A percentile compares a stretch with the other conserved stretches of the same genome.
Conservation (phyloP, 306 rosid species). For the cucumber (Cucumis sativus) region Cucumber_9930_V3 NC_026658.2:24448501-24449000, state of each 20-base stretch:
- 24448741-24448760: neutral
- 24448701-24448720: slow-evolving; percentile 42
- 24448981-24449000: no score
- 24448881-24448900: slow-evolving; percentile 19
- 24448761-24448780: neutral
- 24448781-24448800: slow-evolving; percentile 53
- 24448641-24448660: slow-evolving; percentile 29
- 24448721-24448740: slow-evolving; percentile 26
- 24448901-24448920: slow-evolving; percentile 15
- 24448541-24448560: slow-evolving; percentile 34
- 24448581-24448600: slow-evolving; percentile 25
- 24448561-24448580: slow-evolving; percentile 39
- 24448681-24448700: slow-evolving; percentile 23
- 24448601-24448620: slow-evolving; percentile 31
- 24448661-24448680: slow-evolving; percentile 33
- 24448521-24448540: slow-evolving; percentile 49
- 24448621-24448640: slow-evolving; percentile 23
- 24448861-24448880: slow-evolving; percentile 8
- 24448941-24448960: no score
- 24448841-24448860: slow-evolving; percentile 19
- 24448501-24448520: slow-evolving; percentile 46
- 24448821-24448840: slow-evolving; percentile 35
- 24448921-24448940: neutral
- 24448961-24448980: no score
- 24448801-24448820: slow-evolving; percentile 39